These are phyloP conservation scores for Teratosphaeria gauchensis DNA, from an alignment of 2,329 filamentous ascomycete genomes.

Conservation along the genomic window DNA sequence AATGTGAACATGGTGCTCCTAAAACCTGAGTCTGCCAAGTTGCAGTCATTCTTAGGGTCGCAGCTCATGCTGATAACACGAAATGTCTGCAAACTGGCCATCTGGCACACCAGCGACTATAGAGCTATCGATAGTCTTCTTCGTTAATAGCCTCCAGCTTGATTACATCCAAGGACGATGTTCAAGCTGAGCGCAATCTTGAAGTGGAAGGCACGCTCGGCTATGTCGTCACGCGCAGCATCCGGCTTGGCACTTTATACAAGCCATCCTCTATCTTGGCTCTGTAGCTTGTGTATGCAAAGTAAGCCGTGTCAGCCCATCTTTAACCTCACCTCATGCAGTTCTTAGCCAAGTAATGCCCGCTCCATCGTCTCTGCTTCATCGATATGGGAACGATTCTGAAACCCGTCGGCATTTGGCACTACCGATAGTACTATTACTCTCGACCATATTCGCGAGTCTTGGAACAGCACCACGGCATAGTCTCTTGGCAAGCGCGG, in stretches of 20 bases:
- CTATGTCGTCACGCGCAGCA: neutral
- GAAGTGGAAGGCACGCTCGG: neutral
- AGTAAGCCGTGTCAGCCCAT: neutral
- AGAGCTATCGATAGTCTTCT: no score
- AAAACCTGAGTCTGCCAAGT: no score
- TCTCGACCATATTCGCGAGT: conserved; percentile 26
- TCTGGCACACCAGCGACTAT: no score
- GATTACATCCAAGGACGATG: no score
- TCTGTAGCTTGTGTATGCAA: neutral
- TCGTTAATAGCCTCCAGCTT: no score
- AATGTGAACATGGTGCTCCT: no score
- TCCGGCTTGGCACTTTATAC: neutral
- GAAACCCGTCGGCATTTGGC: neutral
- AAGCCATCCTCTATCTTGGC: neutral
- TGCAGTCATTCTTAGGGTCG: no score
- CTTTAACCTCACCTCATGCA: neutral
- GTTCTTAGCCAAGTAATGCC: neutral
- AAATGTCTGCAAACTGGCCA: no score
- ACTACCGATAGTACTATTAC: conserved; percentile 26
- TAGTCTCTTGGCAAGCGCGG: conserved; percentile 33
- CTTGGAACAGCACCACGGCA: conserved; percentile 29
- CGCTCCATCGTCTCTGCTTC: neutral
- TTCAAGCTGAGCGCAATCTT: neutral
- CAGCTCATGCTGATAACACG: no score
- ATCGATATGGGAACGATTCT: neutral